Percentiles rank a stretch among this genome's conserved stretches.
Conservation (phyloP, 2,329 filamentous ascomycete genomes). For the Fusarium caatingaense region DNA sequence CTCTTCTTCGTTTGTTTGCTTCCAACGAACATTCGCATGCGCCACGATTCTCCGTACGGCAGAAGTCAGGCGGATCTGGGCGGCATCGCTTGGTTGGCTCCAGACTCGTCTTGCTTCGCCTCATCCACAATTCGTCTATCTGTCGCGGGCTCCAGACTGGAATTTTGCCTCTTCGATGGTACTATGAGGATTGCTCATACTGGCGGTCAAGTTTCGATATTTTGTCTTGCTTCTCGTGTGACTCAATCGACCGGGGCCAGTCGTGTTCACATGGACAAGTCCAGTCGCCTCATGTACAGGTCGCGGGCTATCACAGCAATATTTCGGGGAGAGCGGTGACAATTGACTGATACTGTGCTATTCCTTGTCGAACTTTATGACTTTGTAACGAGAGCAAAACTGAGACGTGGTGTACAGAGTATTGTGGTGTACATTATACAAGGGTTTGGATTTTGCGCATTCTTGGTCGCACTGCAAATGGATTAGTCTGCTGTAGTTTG, state of each 20-base stretch:
- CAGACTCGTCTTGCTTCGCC: constrained; percentile 24
- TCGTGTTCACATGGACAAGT: constrained; percentile 41
- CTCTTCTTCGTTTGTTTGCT: constrained; percentile 22
- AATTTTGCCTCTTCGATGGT: constrained; percentile 37
- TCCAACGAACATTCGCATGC: constrained; percentile 17
- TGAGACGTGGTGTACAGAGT: constrained; percentile 22
- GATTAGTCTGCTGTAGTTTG: constrained; percentile 33
- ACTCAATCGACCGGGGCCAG: constrained; percentile 32
- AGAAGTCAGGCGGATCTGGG: constrained; percentile 35
- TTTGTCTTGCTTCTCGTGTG: constrained; percentile 36
- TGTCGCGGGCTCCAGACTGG: constrained; percentile 18
- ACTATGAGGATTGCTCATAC: constrained; percentile 33
- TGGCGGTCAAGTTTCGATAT: constrained; percentile 40
- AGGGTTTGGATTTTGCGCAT: constrained; percentile 43
- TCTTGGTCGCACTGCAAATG: constrained; percentile 42
- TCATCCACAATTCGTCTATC: constrained; percentile 30
- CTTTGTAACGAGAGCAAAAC: constrained; percentile 19
- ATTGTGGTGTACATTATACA: constrained; percentile 30
- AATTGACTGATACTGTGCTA: constrained; percentile 26
- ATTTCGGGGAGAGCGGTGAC: constrained; percentile 21
- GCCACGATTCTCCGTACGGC: constrained; percentile 19
- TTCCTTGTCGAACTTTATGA: constrained; percentile 29
- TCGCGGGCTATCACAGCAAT: constrained; percentile 24
- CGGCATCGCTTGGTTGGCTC: constrained; percentile 40
- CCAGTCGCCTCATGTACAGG: constrained; percentile 25